Evolutionary conservation across 2,329 filamentous ascomycete species (phyloP).

Genomic region (Colletotrichum chlorophyti): DNA sequence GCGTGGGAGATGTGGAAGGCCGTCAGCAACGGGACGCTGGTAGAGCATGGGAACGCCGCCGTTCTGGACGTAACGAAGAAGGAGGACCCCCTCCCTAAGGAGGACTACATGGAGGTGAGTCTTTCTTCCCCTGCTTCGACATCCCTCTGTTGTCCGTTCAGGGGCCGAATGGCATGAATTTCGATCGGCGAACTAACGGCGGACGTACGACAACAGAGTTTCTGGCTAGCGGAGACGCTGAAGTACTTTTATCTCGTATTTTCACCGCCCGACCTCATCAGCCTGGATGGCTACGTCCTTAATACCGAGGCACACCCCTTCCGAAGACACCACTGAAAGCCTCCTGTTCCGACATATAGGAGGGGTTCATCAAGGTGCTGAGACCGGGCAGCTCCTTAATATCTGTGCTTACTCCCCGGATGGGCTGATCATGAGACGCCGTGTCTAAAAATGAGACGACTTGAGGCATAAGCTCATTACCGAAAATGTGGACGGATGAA

Average conservation of each 20-base stretch:
- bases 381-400: neutral
- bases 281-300: slow-evolving; percentile 71
- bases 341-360: too few relatives aligned
- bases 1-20: slow-evolving; percentile 61
- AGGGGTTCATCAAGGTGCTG: neutral
- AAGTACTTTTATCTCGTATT: slow-evolving; percentile 81
- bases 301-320: slow-evolving; percentile 61
- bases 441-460: too few relatives aligned
- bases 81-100: slow-evolving; percentile 48
- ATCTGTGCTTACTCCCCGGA: too few relatives aligned
- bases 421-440: too few relatives aligned
- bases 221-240: slow-evolving; percentile 76
- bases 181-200: neutral
- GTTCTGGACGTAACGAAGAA: slow-evolving; percentile 56
- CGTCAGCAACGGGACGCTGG: slow-evolving; percentile 53
- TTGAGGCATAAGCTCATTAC: too few relatives aligned
- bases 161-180: too few relatives aligned
- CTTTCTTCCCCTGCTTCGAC: neutral
- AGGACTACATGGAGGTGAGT: slow-evolving; percentile 48
- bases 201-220: slow-evolving; percentile 54
- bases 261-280: slow-evolving; percentile 66
- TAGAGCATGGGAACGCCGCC: slow-evolving; percentile 54
- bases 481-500: too few relatives aligned
- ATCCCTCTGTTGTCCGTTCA: neutral
- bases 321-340: slow-evolving; percentile 22